Percentiles rank a stretch among this genome's conserved stretches.
Conservation (phyloP, 2,329 filamentous ascomycete genomes). For the Botrytis sinoallii region DNA sequence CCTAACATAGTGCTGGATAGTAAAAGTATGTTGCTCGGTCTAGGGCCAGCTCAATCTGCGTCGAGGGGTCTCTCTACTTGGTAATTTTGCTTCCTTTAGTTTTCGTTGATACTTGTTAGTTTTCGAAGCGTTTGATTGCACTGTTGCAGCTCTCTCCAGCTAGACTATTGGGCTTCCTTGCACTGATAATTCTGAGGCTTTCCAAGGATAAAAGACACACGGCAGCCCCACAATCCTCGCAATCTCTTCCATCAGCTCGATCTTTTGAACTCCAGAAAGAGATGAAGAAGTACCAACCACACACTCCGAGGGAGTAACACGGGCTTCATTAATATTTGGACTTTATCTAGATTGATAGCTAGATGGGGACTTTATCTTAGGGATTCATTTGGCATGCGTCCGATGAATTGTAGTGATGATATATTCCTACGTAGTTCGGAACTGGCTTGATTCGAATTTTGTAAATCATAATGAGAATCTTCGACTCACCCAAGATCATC, state of each 20-base stretch:
- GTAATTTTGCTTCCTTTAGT: neutral
- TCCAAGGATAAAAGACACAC: neutral
- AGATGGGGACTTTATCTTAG: no score
- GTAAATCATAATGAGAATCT: no score
- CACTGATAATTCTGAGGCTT: neutral
- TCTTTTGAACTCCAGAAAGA: no score
- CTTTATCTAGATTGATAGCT: neutral
- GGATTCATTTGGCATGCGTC: no score
- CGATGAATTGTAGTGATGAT: neutral
- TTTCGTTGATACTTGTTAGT: neutral
- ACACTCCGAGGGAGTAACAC: no score
- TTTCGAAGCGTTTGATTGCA: neutral
- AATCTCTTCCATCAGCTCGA: no score
- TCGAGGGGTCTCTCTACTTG: neutral
- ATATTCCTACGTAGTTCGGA: neutral
- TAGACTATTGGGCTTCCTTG: neutral
- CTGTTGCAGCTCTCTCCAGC: neutral
- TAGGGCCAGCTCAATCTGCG: neutral
- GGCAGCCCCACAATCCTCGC: neutral
- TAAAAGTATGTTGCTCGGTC: neutral
- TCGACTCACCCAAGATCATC: no score
- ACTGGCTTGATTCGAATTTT: neutral
- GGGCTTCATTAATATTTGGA: no score
- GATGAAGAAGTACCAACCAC: neutral
- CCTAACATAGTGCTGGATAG: rapidly evolving